These are phyloP conservation scores for Mycena galopus DNA, from an alignment of 768 basidiomycete species.

Conservation along the genomic window DNA sequence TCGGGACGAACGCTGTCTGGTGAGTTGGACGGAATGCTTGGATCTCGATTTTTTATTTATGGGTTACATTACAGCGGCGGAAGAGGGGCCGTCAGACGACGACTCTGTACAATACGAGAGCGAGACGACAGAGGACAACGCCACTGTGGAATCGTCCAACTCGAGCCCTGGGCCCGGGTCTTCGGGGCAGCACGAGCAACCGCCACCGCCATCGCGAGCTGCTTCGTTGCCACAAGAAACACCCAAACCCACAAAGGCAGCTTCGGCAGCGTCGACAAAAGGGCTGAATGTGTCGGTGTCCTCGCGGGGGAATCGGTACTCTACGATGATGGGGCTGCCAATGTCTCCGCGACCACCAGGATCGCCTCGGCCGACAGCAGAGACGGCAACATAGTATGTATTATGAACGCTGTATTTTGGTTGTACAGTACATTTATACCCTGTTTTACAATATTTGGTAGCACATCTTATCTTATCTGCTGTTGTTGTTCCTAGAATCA, in stretches of 20 bases:
- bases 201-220: conserved; percentile 47
- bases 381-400: conserved; percentile 12
- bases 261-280: conserved; percentile 72
- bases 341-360: conserved; percentile 62
- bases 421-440: conserved; percentile 21
- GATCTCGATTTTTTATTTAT: conserved; percentile 34
- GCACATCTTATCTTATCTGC: conserved; percentile 23
- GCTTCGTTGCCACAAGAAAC: conserved; percentile 51
- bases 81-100: conserved; percentile 77
- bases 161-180: conserved; percentile 54
- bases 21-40: conserved; percentile 54
- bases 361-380: conserved; percentile 49
- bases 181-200: conserved; percentile 31
- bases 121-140: conserved; percentile 75
- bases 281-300: conserved; percentile 77
- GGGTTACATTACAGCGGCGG: conserved; percentile 54
- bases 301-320: conserved; percentile 73
- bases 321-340: conserved; percentile 68
- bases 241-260: conserved; percentile 57
- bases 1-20: conserved; percentile 76
- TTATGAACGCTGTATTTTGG: conserved; percentile 3
- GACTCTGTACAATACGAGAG: conserved; percentile 83
- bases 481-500: background rate
- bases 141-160: conserved; percentile 61
- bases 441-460: too few relatives aligned